Conservation (phyloP, 2,329 filamentous ascomycete genomes). For the Penicillium sp. region DNA sequence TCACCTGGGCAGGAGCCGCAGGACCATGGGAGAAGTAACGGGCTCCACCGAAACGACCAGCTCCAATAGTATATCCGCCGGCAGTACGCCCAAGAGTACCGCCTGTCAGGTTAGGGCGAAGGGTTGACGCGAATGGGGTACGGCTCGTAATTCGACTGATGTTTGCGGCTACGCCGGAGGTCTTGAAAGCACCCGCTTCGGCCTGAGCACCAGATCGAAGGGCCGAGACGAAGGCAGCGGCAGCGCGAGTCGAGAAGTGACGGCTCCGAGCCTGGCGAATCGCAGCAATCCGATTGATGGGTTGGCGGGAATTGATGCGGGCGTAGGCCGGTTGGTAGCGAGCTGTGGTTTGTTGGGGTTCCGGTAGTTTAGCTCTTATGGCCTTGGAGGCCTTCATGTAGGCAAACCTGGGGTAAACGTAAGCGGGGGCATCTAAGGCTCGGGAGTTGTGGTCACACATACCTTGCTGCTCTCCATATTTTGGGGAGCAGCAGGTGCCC, state of each 20-base stretch:
- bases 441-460: conserved; percentile 25
- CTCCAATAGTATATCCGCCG: conserved; percentile 81
- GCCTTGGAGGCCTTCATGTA: conserved; percentile 52
- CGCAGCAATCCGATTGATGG: conserved; percentile 64
- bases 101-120: conserved; percentile 90
- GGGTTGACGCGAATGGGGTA: conserved; percentile 83
- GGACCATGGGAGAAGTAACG: conserved; percentile 91
- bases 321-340: conserved; percentile 65
- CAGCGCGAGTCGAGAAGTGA: conserved; percentile 63
- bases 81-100: conserved; percentile 82
- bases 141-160: conserved; percentile 70
- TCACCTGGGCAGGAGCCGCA: conserved; percentile 82
- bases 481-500: conserved; percentile 57
- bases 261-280: conserved; percentile 68
- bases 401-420: conserved; percentile 47
- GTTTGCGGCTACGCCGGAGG: conserved; percentile 60
- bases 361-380: conserved; percentile 48
- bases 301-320: conserved; percentile 61
- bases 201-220: conserved; percentile 48
- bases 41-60: conserved; percentile 70
- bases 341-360: conserved; percentile 46
- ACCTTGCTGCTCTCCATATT: conserved; percentile 54
- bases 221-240: conserved; percentile 56
- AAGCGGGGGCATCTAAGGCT: conserved; percentile 23
- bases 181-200: conserved; percentile 58